phyloP scores from a whole-genome alignment of 768 basidiomycete species.

The Symmetrospora coprosmae region DNA sequence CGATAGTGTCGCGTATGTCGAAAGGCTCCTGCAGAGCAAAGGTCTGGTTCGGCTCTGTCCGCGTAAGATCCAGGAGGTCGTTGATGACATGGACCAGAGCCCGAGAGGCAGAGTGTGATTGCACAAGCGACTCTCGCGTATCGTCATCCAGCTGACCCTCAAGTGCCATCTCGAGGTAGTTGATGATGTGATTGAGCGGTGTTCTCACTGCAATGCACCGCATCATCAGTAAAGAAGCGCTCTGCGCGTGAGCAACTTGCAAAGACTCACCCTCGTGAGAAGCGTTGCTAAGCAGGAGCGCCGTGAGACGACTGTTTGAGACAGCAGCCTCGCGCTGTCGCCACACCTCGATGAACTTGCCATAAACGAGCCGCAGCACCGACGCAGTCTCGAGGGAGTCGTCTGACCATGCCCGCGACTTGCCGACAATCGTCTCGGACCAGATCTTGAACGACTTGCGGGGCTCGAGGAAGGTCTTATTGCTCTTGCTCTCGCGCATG shows the following conservation, averaged over 20 bases:
- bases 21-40: conserved; percentile 66
- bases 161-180: conserved; percentile 67
- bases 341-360: conserved; percentile 77
- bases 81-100: conserved; percentile 69
- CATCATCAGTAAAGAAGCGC: too few relatives aligned
- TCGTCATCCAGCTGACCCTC: conserved; percentile 59
- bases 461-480: conserved; percentile 48
- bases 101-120: conserved; percentile 63
- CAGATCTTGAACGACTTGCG: conserved; percentile 66
- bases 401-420: conserved; percentile 60
- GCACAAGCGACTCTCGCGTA: conserved; percentile 57
- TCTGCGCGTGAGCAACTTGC: not conserved
- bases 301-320: conserved; percentile 57
- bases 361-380: conserved; percentile 63
- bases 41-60: conserved; percentile 59
- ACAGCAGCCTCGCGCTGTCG: conserved; percentile 62
- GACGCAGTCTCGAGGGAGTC: conserved; percentile 64
- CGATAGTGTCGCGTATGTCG: conserved; percentile 48
- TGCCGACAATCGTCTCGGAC: conserved; percentile 58
- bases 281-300: conserved; percentile 61
- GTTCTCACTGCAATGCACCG: conserved; percentile 53
- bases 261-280: conserved; percentile 60
- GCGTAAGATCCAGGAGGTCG: conserved; percentile 65
- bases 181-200: conserved; percentile 69
- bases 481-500: conserved; percentile 27